phyloP scores from a whole-genome alignment of 345 rosid species.

The Arabidopsis thaliana region DNA sequence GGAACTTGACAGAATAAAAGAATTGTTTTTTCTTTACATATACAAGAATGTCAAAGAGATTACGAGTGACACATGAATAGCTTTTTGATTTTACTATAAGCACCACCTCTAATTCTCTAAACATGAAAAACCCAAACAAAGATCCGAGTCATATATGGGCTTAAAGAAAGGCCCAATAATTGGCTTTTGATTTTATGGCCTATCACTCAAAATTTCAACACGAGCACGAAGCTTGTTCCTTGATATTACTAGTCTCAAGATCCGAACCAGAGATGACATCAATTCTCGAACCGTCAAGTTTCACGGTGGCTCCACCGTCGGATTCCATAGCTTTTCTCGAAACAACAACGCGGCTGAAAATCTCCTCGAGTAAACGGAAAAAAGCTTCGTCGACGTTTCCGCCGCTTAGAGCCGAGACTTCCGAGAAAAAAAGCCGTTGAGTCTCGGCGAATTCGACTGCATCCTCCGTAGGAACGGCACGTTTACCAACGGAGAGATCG shows the following conservation, averaged over 20 bases:
- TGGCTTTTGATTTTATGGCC: neutral
- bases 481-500: constrained; percentile 60
- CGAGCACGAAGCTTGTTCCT: constrained; percentile 59
- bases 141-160: neutral
- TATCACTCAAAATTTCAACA: constrained; percentile 48
- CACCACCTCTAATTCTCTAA: neutral
- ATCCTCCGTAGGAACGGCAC: constrained; percentile 74
- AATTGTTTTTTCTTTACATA: neutral
- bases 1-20: neutral
- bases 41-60: constrained; percentile 13
- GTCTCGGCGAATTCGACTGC: constrained; percentile 85
- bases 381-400: constrained; percentile 80
- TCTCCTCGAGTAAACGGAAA: constrained; percentile 65
- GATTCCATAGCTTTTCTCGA: constrained; percentile 57
- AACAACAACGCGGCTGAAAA: constrained; percentile 51
- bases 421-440: constrained; percentile 75
- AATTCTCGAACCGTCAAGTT: constrained; percentile 64
- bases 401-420: constrained; percentile 80
- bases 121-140: constrained; percentile 21
- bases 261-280: constrained; percentile 65
- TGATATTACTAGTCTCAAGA: constrained; percentile 64
- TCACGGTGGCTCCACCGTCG: constrained; percentile 31
- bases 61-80: constrained; percentile 9
- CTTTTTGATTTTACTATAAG: neutral
- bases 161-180: neutral